phyloP scores from a whole-genome alignment of 1,284 basidiomycete species.

The Ceratobasidium sp. region DNA sequence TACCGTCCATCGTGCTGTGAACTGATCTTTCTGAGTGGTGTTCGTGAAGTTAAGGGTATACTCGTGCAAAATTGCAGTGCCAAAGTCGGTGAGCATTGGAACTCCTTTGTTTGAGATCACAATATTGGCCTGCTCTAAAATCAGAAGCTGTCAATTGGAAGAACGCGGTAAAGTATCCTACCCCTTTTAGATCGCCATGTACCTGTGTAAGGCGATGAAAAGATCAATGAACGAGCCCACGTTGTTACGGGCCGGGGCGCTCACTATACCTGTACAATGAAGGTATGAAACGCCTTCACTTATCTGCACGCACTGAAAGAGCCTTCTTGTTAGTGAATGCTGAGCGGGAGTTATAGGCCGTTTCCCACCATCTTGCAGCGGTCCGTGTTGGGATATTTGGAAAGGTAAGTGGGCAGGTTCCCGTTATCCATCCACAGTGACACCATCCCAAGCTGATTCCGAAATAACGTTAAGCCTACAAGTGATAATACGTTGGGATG shows the following conservation, averaged over 20 bases:
- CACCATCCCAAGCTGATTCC: slow-evolving; percentile 16
- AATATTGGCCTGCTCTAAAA: background rate
- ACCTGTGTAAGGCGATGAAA: background rate
- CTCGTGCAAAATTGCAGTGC: background rate
- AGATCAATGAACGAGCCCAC: background rate
- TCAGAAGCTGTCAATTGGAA: background rate
- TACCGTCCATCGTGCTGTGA: slow-evolving; percentile 18
- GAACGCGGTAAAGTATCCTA: background rate
- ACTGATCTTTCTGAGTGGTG: background rate
- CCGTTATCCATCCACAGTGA: slow-evolving; percentile 32
- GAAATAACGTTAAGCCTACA: slow-evolving; percentile 8
- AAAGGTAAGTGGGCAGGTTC: background rate
- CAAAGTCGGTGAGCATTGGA: slow-evolving; percentile 14
- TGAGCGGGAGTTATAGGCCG: background rate
- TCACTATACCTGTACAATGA: slow-evolving; percentile 21
- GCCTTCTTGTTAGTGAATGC: no score
- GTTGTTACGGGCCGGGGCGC: background rate
- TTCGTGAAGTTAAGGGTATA: slow-evolving; percentile 4
- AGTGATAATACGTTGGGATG: slow-evolving; percentile 20
- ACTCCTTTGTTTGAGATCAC: slow-evolving; percentile 2
- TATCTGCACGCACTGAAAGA: slow-evolving; percentile 4
- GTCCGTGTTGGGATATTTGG: background rate
- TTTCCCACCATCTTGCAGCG: slow-evolving; percentile 4
- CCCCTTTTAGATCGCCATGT: slow-evolving; percentile 38
- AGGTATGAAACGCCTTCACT: slow-evolving; percentile 12